These are phyloP conservation scores for Claviceps africana DNA, from an alignment of 2,329 filamentous ascomycete species.

Conservation along the genomic window DNA sequence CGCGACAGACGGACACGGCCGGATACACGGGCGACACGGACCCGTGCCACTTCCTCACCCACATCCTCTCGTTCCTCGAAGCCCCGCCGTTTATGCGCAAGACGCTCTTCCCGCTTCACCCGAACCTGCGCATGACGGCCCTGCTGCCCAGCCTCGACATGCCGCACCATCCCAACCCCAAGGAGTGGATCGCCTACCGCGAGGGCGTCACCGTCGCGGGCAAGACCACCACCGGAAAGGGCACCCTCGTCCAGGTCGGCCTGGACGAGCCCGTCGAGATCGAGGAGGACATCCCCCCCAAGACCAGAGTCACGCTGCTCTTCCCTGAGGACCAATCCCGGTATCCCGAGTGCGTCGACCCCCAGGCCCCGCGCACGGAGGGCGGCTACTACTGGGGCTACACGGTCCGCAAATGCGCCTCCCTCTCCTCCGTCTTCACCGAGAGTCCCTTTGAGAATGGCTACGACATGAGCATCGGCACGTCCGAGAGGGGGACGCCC, in stretches of 20 bases:
- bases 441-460: conserved; percentile 61
- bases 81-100: conserved; percentile 71
- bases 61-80: conserved; percentile 70
- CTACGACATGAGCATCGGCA: conserved; percentile 73
- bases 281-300: conserved; percentile 46
- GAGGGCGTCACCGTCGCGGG: conserved; percentile 55
- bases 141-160: conserved; percentile 67
- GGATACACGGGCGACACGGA: conserved; percentile 57
- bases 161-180: conserved; percentile 64
- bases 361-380: conserved; percentile 55
- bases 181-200: conserved; percentile 67
- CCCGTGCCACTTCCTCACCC: conserved; percentile 65
- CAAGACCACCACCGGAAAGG: conserved; percentile 24
- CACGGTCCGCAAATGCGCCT: conserved; percentile 49
- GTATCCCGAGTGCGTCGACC: conserved; percentile 47
- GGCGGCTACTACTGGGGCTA: conserved; percentile 83
- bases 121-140: conserved; percentile 61
- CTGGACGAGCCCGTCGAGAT: conserved; percentile 42
- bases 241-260: conserved; percentile 46
- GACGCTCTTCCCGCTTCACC: conserved; percentile 61
- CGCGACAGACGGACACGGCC: conserved; percentile 32
- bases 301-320: conserved; percentile 63
- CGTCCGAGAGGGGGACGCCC: conserved; percentile 58
- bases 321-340: conserved; percentile 29
- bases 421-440: conserved; percentile 61